Percentiles rank a stretch among this genome's conserved stretches.
Evolutionary conservation across 495 filamentous ascomycete genomes (phyloP).

Genomic region (Cercophora newfieldiana): DNA sequence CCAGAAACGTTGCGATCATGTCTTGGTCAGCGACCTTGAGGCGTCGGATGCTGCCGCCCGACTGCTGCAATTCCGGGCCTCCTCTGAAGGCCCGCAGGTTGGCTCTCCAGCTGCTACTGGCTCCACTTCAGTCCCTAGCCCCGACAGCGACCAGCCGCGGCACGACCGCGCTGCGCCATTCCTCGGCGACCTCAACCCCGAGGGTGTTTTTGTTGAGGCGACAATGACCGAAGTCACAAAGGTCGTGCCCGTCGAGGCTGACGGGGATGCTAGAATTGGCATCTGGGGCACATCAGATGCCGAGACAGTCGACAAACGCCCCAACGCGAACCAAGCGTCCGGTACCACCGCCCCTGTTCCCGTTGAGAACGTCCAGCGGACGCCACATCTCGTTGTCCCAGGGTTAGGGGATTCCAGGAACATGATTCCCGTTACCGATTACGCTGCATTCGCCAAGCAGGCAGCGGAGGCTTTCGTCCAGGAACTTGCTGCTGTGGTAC

Average conservation of each 20-base stretch:
- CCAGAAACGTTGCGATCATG: slow-evolving; percentile 25
- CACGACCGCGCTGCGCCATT: slow-evolving; percentile 39
- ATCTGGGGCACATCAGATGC: slow-evolving; percentile 30
- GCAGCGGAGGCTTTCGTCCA: slow-evolving; percentile 6
- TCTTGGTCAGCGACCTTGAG: slow-evolving; percentile 14
- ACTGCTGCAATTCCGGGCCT: slow-evolving; percentile 25
- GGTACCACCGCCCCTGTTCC: background rate
- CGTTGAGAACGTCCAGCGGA: background rate
- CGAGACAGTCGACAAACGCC: background rate
- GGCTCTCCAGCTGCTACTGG: background rate
- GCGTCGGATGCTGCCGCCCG: slow-evolving; percentile 30
- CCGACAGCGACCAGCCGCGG: background rate
- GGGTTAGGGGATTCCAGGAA: background rate
- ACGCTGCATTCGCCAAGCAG: slow-evolving; percentile 11
- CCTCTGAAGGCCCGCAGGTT: slow-evolving; percentile 20
- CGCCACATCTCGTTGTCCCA: slow-evolving; percentile 1
- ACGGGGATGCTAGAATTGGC: slow-evolving; percentile 26
- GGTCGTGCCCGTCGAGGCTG: slow-evolving; percentile 37
- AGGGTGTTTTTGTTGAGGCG: slow-evolving; percentile 50
- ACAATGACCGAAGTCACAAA: slow-evolving; percentile 42
- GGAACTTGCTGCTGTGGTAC: slow-evolving; percentile 25
- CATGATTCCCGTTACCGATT: slow-evolving; percentile 8
- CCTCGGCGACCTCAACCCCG: slow-evolving; percentile 55
- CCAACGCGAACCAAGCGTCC: background rate
- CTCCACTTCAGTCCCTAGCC: background rate